Evolutionary conservation across 2,329 filamentous ascomycete genomes (phyloP), one percentile per base, ranked within the genome.

Genomic region (Aspergillus aculeatinus): DNA sequence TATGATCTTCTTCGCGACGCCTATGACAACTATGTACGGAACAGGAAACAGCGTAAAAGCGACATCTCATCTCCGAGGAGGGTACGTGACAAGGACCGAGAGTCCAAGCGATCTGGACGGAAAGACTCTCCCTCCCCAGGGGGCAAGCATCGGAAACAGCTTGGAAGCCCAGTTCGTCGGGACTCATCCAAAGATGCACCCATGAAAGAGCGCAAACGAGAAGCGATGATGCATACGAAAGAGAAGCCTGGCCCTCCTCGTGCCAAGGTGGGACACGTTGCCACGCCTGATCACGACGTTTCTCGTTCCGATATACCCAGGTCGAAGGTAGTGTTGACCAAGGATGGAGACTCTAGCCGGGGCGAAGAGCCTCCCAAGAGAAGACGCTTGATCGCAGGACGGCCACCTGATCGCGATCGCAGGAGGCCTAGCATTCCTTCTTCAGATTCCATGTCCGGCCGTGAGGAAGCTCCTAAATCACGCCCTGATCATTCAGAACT

Each of bases 1-100:
- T 88, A 90, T 64, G 85, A 92, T 48, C 80, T 96, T 58, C 76
- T 99, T 52, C 93, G 93, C 73, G 83, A 87, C n/a, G 79, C 80
- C 1, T 81, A 77, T 61, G 77, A 81, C 50, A 76, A 75, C 33
- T 72, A 75, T 62, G 48, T 66, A 27, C 63, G 64, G 52, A 60
- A 60, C 33, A 69, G 73, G 62, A 78, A 76, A 58, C 62, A 59
- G 29, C 72, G 71, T 21, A 77, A 74, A 60, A 62, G 65, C 19
- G 73, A 72, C 53, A 60, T 63, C n/a, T 68, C 68, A 51, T 79
- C 77, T 11, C 77, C 77, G 11, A 74, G 76, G 57, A 72, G 72
- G 35, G 67, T 73, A 4, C 75, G 77, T 29, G 76, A 76, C 12
- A 71, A 70, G 54, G 76, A 78, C n/a, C 77, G 72, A 61, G 71